Evolutionary conservation across 495 filamentous ascomycete genomes (phyloP), one percentile per base, ranked within the genome.

Genomic region (Penicillium macrosclerotiorum): DNA sequence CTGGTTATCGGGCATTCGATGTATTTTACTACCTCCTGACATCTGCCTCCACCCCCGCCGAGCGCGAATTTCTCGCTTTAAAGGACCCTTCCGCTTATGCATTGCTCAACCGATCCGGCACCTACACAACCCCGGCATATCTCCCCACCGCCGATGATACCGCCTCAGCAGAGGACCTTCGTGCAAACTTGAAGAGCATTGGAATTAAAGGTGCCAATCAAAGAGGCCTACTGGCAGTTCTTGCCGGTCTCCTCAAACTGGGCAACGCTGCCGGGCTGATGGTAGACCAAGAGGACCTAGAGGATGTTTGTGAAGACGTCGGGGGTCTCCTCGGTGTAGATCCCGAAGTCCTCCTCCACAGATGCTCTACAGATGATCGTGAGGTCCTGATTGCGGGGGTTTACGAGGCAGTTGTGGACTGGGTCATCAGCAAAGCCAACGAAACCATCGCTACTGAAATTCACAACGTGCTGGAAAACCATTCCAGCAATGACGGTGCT

Each of bases 1-100:
- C 81, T 5, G 93, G 94, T 16, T 90, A 87, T 60, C 83, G 93
- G 45, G 93, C 92, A n/a, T 98, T 97, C 55, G 91, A 98, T 60
- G 94, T 91, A 20, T 98, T 97, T 64, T 98, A 98, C 69, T 97
- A 96, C 53, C 81, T 98, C 3, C 75, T 96, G 17, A 94, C 91
- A 1, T 88, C 86, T 20, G 84, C 89, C 11, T 94, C 93, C 0
- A 94, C 90, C 2, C 86, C 85, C 1, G 89, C 90, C 1, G 93
- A 98, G 70, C 78, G 90, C 27, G 90, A 97, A 60, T 95, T 89
- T 44, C 73, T 98, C n/a, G 83, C 84, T 32, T 74, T 98, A 24
- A 87, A 90, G 65, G 76, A 80, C n/a, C 79, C 86, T 2, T 84
- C 86, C 2, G 72, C 77, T 11, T 97, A 98, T 64, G 63, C 80